A percentile compares a stretch with the other conserved stretches of the same genome.
These are phyloP conservation scores for Lecanicillium sp. DNA, from an alignment of 2,329 filamentous ascomycete species.

Conservation along the genomic window DNA sequence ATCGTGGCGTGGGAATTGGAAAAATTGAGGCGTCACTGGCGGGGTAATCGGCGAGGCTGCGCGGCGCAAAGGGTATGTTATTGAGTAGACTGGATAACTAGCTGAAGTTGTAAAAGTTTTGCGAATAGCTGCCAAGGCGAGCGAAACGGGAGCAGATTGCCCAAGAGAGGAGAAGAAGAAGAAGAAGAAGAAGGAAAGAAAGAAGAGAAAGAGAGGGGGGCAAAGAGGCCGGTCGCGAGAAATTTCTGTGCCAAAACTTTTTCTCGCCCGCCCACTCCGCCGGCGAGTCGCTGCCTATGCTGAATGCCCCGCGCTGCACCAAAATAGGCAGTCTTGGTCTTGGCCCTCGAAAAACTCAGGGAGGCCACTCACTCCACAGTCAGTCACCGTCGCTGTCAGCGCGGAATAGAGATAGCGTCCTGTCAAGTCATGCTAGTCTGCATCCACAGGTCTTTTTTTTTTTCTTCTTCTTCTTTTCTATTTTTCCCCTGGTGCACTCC, in stretches of 20 bases:
- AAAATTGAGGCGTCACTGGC: constrained; percentile 13
- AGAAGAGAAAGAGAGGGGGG: constrained; percentile 1
- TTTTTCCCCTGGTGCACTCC: too few species aligned
- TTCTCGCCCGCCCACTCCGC: constrained; percentile 4
- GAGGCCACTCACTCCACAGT: neutral
- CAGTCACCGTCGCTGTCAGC: constrained; percentile 1
- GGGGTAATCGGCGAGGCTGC: constrained; percentile 9
- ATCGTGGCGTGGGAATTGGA: constrained; percentile 17
- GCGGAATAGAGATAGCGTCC: neutral
- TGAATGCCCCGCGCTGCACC: constrained; percentile 9
- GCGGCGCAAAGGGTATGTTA: too few species aligned
- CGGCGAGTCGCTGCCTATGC: too few species aligned
- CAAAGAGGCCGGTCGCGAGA: constrained; percentile 3
- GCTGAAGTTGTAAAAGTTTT: neutral
- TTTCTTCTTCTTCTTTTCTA: too few species aligned
- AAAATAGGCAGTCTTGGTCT: constrained; percentile 3
- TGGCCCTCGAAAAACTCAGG: neutral
- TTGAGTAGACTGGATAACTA: neutral
- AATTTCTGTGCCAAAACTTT: constrained; percentile 9
- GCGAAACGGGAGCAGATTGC: constrained; percentile 14
- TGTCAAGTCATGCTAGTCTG: neutral
- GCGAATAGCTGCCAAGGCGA: neutral
- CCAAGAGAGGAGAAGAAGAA: constrained; percentile 17
- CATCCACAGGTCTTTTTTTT: neutral
- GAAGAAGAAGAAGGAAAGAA: constrained; percentile 13